These are phyloP conservation scores for Allium cepa DNA, from an alignment of 106 monocot species.

Conservation along the genomic window DNA sequence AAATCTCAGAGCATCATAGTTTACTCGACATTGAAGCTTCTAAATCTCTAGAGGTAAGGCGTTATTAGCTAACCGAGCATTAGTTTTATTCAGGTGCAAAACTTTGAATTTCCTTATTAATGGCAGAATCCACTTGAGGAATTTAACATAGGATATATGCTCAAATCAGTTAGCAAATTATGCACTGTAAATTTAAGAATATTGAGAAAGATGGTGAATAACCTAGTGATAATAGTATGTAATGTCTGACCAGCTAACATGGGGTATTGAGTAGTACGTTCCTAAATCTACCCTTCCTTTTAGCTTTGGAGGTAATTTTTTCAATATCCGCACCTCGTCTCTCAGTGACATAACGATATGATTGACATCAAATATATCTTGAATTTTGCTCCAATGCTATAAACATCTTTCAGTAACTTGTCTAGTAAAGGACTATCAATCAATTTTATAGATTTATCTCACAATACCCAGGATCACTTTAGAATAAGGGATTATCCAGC, in stretches of 20 bases:
- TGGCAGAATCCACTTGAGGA: conserved; percentile 52
- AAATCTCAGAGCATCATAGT: too few species aligned
- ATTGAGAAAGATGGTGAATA: background rate
- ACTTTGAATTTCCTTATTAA: too few species aligned
- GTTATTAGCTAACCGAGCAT: too few species aligned
- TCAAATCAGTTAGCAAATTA: background rate
- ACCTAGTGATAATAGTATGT: conserved; percentile 84
- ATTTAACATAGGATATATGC: too few species aligned
- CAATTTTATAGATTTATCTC: background rate
- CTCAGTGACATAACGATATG: conserved; percentile 85
- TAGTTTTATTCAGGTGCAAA: too few species aligned
- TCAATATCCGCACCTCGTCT: conserved; percentile 89
- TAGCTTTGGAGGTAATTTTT: conserved; percentile 74
- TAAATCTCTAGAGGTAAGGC: too few species aligned
- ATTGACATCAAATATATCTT: conserved; percentile 95
- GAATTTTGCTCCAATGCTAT: conserved; percentile 55
- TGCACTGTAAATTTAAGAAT: background rate
- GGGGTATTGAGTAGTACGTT: conserved; percentile 67
- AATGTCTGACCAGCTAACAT: conserved; percentile 91
- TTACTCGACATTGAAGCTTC: too few species aligned
- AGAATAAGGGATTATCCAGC: conserved; percentile 89
- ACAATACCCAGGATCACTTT: conserved; percentile 41
- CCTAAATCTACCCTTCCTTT: too few species aligned
- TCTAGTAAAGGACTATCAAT: background rate
- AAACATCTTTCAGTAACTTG: background rate